Evolutionary conservation across 2,329 filamentous ascomycete species (phyloP).

Genomic region (Alternaria postmessia): DNA sequence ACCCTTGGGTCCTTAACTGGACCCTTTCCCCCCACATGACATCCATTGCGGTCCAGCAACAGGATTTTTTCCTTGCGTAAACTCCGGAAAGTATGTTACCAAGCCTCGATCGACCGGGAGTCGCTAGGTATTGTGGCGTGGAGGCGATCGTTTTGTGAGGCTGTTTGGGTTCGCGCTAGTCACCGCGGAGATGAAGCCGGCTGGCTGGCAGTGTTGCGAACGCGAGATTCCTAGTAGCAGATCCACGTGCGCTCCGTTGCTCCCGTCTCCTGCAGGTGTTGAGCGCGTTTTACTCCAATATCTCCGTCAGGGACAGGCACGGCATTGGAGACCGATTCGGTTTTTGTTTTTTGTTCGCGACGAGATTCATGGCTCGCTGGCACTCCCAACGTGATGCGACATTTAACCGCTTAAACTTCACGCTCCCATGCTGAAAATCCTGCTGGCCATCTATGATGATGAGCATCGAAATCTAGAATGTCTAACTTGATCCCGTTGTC

Average conservation of each 20-base stretch:
- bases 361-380: not conserved
- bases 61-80: slow-evolving; percentile 3
- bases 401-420: not conserved
- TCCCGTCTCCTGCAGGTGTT: not conserved
- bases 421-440: not conserved
- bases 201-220: not conserved
- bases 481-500: not conserved
- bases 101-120: not conserved
- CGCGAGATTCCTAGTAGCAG: not conserved
- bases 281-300: not conserved
- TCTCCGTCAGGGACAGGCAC: slow-evolving; percentile 2
- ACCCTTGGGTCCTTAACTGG: slow-evolving; percentile 7
- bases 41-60: slow-evolving; percentile 1
- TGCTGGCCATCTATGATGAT: not conserved
- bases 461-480: not conserved
- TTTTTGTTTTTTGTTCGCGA: not conserved
- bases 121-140: slow-evolving; percentile 1
- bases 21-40: slow-evolving; percentile 1
- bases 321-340: not conserved
- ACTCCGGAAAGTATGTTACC: not conserved
- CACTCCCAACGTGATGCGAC: not conserved
- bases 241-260: slow-evolving; percentile 6
- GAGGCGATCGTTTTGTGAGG: slow-evolving; percentile 5
- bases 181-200: not conserved
- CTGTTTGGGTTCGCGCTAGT: slow-evolving; percentile 7